phyloP scores from a whole-genome alignment of 108 stramenopile species.

The Epipyxis sp. region DNA sequence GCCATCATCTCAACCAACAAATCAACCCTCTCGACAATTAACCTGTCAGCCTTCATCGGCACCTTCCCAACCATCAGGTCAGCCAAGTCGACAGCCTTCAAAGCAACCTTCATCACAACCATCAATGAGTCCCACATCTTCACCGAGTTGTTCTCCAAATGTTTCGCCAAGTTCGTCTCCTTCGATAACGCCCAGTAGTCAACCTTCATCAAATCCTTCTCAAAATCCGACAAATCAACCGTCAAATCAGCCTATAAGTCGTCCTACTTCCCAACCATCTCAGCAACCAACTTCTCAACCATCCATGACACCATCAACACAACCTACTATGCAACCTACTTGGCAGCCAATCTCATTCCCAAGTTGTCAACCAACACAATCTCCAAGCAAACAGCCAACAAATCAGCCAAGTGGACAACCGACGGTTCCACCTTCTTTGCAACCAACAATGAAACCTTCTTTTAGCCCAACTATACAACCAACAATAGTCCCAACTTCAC shows the following conservation, averaged over 20 bases:
- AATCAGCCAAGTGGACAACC: conserved; percentile 22
- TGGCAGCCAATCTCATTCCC: not conserved
- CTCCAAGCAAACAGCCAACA: not conserved
- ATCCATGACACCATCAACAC: not conserved
- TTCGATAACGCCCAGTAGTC: not conserved
- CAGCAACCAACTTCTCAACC: not conserved
- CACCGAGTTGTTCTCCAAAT: not conserved
- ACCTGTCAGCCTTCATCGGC: not conserved
- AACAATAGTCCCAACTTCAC: not conserved
- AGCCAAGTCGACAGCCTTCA: not conserved
- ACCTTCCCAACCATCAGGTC: not conserved
- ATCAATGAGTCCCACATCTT: not conserved
- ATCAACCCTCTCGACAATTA: not conserved
- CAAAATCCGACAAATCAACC: not conserved
- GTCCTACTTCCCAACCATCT: not conserved
- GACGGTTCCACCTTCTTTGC: not conserved
- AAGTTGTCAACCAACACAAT: not conserved
- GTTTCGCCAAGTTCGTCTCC: not conserved
- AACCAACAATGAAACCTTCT: conserved; percentile 2
- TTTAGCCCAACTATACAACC: conserved; percentile 6
- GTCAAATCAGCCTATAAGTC: not conserved
- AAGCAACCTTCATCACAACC: not conserved
- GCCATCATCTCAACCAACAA: not conserved
- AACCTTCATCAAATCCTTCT: not conserved
- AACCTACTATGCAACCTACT: not conserved